phyloP scores from a whole-genome alignment of 106 monocot genomes.

The Phalaenopsis aphrodite region DNA sequence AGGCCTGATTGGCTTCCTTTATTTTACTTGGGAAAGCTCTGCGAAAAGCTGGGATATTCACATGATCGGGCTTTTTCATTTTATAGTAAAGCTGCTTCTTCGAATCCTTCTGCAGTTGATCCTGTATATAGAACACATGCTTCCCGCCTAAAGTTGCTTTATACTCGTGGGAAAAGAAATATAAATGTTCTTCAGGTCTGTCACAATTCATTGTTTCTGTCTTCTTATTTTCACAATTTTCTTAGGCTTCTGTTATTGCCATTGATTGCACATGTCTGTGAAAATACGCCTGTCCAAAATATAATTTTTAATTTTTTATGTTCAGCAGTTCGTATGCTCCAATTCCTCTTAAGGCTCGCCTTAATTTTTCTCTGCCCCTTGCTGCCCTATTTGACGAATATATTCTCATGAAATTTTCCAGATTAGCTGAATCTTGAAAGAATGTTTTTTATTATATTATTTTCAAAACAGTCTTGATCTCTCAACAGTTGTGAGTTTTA shows the following conservation, averaged over 20 bases:
- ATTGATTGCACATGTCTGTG: not conserved
- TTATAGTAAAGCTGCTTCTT: conserved; percentile 56
- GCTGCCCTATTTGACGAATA: not conserved
- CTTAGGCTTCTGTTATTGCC: not conserved
- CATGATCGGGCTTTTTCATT: conserved; percentile 69
- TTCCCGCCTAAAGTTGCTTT: conserved; percentile 86
- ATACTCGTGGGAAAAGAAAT: conserved; percentile 48
- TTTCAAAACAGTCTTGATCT: not conserved
- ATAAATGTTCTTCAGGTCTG: conserved; percentile 55
- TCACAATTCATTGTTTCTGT: conserved; percentile 5
- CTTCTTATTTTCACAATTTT: not conserved
- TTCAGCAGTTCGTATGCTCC: not conserved
- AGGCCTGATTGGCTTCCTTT: conserved; percentile 91
- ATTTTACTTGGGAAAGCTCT: conserved; percentile 93
- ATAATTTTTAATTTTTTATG: not conserved
- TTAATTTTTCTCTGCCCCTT: not conserved
- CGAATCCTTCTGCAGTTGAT: conserved; percentile 94
- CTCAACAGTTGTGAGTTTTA: not conserved
- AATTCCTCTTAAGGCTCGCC: not conserved
- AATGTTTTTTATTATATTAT: not conserved
- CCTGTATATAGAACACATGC: conserved; percentile 90
- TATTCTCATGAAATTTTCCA: not conserved
- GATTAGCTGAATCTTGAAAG: not conserved
- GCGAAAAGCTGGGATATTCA: conserved; percentile 80
- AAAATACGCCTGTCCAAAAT: not conserved